phyloP scores from a whole-genome alignment of 2,329 filamentous ascomycete species.

The Botrytis pseudocinerea region DNA sequence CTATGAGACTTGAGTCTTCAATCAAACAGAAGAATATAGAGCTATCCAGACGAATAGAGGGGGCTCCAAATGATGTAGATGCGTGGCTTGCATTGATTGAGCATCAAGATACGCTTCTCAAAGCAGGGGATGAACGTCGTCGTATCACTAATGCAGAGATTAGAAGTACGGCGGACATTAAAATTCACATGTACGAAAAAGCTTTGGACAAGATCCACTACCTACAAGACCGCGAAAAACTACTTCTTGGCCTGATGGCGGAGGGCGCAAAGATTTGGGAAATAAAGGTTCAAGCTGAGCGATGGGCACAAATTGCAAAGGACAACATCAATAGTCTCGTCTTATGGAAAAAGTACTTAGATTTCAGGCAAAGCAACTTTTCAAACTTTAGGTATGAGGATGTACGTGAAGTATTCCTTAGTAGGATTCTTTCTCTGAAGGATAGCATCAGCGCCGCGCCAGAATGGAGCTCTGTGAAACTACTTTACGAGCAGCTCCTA shows the following conservation, averaged over 20 bases:
- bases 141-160: slow-evolving; percentile 60
- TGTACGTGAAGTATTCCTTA: slow-evolving; percentile 58
- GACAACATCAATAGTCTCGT: slow-evolving; percentile 57
- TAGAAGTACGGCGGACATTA: slow-evolving; percentile 73
- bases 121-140: slow-evolving; percentile 49
- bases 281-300: slow-evolving; percentile 55
- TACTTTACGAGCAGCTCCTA: slow-evolving; percentile 48
- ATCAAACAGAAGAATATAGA: slow-evolving; percentile 58
- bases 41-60: slow-evolving; percentile 63
- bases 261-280: slow-evolving; percentile 78
- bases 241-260: slow-evolving; percentile 69
- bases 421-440: slow-evolving; percentile 55
- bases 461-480: slow-evolving; percentile 19
- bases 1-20: slow-evolving; percentile 46
- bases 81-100: slow-evolving; percentile 78
- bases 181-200: slow-evolving; percentile 75
- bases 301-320: slow-evolving; percentile 64
- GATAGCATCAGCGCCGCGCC: slow-evolving; percentile 23
- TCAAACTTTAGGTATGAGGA: slow-evolving; percentile 67
- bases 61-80: slow-evolving; percentile 64
- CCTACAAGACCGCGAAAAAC: slow-evolving; percentile 51
- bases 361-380: slow-evolving; percentile 71
- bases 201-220: slow-evolving; percentile 62
- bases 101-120: slow-evolving; percentile 71
- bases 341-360: slow-evolving; percentile 73